Conservation (phyloP, 2,329 filamentous ascomycete genomes). For the Aspergillus hortae region DNA sequence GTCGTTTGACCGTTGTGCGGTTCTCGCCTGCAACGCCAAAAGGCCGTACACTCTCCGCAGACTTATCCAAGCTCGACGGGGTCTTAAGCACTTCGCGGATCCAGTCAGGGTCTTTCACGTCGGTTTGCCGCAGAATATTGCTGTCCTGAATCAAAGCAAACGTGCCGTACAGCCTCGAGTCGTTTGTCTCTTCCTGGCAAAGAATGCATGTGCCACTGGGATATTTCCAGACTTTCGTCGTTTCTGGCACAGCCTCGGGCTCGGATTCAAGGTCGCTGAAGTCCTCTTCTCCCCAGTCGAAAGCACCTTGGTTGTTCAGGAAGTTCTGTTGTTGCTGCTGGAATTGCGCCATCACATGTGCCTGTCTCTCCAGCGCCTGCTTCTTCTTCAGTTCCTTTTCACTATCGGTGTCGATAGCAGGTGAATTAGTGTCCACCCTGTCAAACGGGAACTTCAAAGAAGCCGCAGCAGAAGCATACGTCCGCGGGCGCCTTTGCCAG, state of each 20-base stretch:
- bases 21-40: slow-evolving; percentile 92
- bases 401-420: slow-evolving; percentile 60
- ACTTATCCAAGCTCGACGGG: slow-evolving; percentile 77
- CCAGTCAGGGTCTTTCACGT: slow-evolving; percentile 76
- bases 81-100: slow-evolving; percentile 77
- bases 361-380: slow-evolving; percentile 83
- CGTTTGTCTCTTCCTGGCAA: slow-evolving; percentile 93
- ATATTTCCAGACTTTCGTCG: slow-evolving; percentile 81
- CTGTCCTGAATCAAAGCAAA: slow-evolving; percentile 89
- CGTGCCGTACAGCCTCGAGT: slow-evolving; percentile 83
- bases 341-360: slow-evolving; percentile 95
- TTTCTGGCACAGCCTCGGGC: slow-evolving; percentile 53
- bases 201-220: slow-evolving; percentile 90
- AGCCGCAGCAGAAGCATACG: slow-evolving; percentile 66
- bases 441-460: slow-evolving; percentile 64
- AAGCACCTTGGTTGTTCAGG: slow-evolving; percentile 77
- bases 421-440: slow-evolving; percentile 75
- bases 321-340: slow-evolving; percentile 97
- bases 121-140: slow-evolving; percentile 79
- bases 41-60: slow-evolving; percentile 76
- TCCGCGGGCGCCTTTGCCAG: slow-evolving; percentile 72
- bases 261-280: slow-evolving; percentile 61
- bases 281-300: slow-evolving; percentile 86
- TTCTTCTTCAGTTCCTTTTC: slow-evolving; percentile 79
- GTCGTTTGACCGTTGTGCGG: slow-evolving; percentile 69